These are phyloP conservation scores for Pseudozyma hubeiensis DNA, from an alignment of 1,284 basidiomycete species.

Conservation along the genomic window DNA sequence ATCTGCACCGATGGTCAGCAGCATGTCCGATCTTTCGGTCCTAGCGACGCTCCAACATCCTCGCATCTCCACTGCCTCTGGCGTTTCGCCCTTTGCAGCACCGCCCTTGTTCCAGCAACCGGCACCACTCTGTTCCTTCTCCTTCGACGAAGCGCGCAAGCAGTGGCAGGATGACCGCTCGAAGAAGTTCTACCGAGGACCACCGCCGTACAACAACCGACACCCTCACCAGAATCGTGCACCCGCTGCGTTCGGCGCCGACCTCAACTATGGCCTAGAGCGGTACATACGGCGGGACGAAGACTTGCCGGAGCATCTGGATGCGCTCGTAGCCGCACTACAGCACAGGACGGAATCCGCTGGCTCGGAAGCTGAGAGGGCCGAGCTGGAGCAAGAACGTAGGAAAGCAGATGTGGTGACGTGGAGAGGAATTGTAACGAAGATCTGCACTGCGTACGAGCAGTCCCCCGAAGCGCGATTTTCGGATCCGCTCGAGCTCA, in stretches of 20 bases:
- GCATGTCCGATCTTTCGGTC: neutral
- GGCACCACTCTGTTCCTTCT: slow-evolving; percentile 46
- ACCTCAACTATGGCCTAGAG: slow-evolving; percentile 70
- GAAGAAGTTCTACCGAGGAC: slow-evolving; percentile 45
- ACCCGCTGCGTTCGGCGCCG: slow-evolving; percentile 40
- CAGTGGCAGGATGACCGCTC: slow-evolving; percentile 53
- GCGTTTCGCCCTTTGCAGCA: slow-evolving; percentile 11
- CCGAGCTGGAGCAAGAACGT: slow-evolving; percentile 39
- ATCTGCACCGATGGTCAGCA: neutral
- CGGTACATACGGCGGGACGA: slow-evolving; percentile 78
- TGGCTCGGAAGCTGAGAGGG: slow-evolving; percentile 2
- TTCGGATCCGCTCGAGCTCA: slow-evolving; percentile 73
- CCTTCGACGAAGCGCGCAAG: slow-evolving; percentile 46
- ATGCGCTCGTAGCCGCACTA: slow-evolving; percentile 33
- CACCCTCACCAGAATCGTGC: slow-evolving; percentile 17
- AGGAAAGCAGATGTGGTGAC: slow-evolving; percentile 74
- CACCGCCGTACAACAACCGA: slow-evolving; percentile 40
- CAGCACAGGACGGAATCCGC: slow-evolving; percentile 40
- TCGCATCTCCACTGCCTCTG: slow-evolving; percentile 1
- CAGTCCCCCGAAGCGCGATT: slow-evolving; percentile 61
- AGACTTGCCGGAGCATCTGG: slow-evolving; percentile 69
- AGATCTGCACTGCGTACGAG: slow-evolving; percentile 70
- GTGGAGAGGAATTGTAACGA: slow-evolving; percentile 93
- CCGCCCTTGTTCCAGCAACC: slow-evolving; percentile 50
- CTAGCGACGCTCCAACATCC: slow-evolving; percentile 33